These are phyloP conservation scores for Clonostachys sp. DNA, from an alignment of 2,329 filamentous ascomycete genomes.

Conservation along the genomic window DNA sequence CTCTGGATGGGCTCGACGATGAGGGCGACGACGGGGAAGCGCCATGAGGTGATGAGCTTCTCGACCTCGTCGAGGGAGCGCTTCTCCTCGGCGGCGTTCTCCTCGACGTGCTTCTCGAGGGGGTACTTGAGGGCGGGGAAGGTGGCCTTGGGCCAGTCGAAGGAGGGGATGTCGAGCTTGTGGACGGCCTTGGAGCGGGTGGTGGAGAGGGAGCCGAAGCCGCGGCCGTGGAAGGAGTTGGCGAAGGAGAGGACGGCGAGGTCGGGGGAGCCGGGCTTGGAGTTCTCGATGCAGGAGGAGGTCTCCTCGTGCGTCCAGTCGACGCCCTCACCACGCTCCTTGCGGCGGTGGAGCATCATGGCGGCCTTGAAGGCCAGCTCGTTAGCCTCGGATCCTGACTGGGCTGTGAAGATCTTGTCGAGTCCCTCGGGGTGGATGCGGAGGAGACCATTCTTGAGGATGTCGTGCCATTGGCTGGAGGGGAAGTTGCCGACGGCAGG, in stretches of 20 bases:
- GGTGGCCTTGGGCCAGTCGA: constrained; percentile 78
- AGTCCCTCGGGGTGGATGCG: constrained; percentile 67
- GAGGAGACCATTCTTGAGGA: constrained; percentile 67
- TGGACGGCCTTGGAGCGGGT: constrained; percentile 81
- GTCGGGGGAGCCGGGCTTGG: constrained; percentile 67
- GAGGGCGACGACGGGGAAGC: constrained; percentile 68
- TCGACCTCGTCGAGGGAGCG: constrained; percentile 72
- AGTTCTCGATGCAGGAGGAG: constrained; percentile 64
- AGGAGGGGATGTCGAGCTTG: constrained; percentile 84
- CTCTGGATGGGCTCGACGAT: constrained; percentile 79
- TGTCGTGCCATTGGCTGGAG: constrained; percentile 67
- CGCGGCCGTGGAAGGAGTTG: constrained; percentile 74
- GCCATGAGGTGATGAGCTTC: constrained; percentile 60
- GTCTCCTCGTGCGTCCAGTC: constrained; percentile 71
- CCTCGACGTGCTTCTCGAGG: constrained; percentile 61
- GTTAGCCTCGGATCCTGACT: constrained; percentile 77
- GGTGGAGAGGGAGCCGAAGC: constrained; percentile 74
- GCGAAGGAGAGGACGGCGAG: constrained; percentile 77
- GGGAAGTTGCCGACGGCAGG: constrained; percentile 80
- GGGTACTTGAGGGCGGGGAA: constrained; percentile 79
- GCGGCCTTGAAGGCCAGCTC: constrained; percentile 84
- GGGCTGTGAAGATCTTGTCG: constrained; percentile 76
- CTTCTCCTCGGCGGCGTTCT: constrained; percentile 70
- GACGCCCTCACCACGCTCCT: constrained; percentile 63
- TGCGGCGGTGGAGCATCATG: constrained; percentile 75